phyloP scores from a whole-genome alignment of 768 basidiomycete genomes.

The Amanita muscaria region DNA sequence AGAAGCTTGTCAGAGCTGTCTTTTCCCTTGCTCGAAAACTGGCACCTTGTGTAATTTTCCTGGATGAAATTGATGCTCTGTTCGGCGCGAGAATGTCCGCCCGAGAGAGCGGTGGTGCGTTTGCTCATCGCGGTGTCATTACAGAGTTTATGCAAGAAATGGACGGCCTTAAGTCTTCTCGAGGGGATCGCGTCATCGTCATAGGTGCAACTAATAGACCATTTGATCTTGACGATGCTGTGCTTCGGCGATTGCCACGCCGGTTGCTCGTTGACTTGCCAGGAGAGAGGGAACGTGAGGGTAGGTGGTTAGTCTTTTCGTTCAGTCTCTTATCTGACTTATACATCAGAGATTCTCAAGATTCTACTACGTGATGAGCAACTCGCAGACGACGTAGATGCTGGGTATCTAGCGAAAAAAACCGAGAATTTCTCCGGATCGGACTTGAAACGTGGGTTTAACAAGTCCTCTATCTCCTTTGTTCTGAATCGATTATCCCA shows the following conservation, averaged over 20 bases:
- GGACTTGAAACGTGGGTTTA: conserved; percentile 87
- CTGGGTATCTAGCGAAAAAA: conserved; percentile 50
- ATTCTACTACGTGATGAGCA: conserved; percentile 81
- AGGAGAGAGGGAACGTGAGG: conserved; percentile 76
- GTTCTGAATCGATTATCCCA: conserved; percentile 22
- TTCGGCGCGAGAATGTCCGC: conserved; percentile 79
- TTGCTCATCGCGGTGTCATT: conserved; percentile 81
- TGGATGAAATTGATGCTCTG: conserved; percentile 92
- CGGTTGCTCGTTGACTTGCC: conserved; percentile 85
- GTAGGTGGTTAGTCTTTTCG: conserved; percentile 30
- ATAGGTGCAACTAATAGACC: conserved; percentile 93
- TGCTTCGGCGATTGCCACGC: conserved; percentile 80
- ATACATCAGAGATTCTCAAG: conserved; percentile 64
- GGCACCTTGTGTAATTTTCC: conserved; percentile 88
- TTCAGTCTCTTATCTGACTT: conserved; percentile 6
- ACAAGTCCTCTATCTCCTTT: background rate
- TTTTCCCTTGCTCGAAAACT: conserved; percentile 81
- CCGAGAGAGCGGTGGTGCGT: conserved; percentile 67
- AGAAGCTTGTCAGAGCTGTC: conserved; percentile 82
- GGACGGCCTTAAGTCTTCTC: conserved; percentile 81
- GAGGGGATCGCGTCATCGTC: conserved; percentile 76
- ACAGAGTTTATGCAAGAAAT: conserved; percentile 96
- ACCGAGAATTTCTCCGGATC: conserved; percentile 90
- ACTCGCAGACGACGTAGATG: conserved; percentile 55
- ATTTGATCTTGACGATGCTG: conserved; percentile 87